Base-by-base conservation (phyloP, 2,329 filamentous ascomycete genomes). In the Biscogniauxia marginata region DNA sequence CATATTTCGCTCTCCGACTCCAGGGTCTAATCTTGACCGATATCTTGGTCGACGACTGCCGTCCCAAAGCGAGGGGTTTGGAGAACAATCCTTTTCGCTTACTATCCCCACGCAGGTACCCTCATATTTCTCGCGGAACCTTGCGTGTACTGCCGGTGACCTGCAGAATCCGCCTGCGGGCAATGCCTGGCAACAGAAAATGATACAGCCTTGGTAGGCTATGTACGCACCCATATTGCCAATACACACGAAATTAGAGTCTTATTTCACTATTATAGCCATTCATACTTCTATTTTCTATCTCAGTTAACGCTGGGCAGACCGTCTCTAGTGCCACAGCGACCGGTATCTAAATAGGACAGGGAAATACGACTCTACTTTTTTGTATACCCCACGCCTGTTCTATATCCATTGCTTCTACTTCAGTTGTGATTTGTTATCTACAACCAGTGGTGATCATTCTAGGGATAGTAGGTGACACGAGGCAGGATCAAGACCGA, bases 91-190 rank as follows among this genome's bases (percentile, higher is more conserved):
- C 30, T 39, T 49, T 49, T 25, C n/a, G 48, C 48, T 49, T 30
- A 39, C 22, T 16, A 30, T 49, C 13, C 20, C 19, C 48, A 49
- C 13, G 48, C 24, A 49, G 24, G n/a, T 20, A 34, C 24, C 48
- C 48, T 20, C 25, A 25, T 20, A 3, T 18, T 24, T 34, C 24
- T 24, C 22, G 21, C 18, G 16, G 24, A 19, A 30, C 24, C n/a
- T 1, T 25, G 22, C 22, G 24, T 30, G 23, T 19, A 1, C 22
- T 8, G 46, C 48, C 24, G 48, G 21, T 5, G 18, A 20, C 48
- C 24, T 49, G 48, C 24, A 49, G 48, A 34, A 49, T 49, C 48
- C 48, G n/a, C 22, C 48, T 49, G 48, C 48, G 25, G 48, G 48
- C 25, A 30, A 30, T 25, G 8, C 6, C 16, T 7, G 20, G 1